phyloP scores from a whole-genome alignment of 2,329 filamentous ascomycete genomes.

The Cordyceps fumosorosea region DNA sequence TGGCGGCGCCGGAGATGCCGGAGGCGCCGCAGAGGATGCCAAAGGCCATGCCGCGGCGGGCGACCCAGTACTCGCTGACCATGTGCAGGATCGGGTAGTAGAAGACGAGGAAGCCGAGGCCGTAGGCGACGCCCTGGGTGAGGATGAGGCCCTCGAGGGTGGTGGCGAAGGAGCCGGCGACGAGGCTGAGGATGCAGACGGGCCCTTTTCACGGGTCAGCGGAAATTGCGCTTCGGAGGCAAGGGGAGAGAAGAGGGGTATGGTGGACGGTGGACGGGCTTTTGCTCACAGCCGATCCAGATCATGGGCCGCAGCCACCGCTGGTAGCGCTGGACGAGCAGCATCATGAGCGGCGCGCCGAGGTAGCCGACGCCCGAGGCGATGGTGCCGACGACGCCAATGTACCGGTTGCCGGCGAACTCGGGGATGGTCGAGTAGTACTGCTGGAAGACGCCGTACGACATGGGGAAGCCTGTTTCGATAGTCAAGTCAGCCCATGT shows the following conservation, averaged over 20 bases:
- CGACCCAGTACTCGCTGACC: conserved; percentile 34
- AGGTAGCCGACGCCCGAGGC: conserved; percentile 21
- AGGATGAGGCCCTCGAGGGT: conserved; percentile 29
- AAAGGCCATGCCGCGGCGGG: conserved; percentile 31
- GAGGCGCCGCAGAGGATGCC: conserved; percentile 26
- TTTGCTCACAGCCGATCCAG: conserved; percentile 14
- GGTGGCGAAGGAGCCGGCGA: conserved; percentile 27
- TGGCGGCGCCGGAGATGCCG: conserved; percentile 23
- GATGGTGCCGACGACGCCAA: conserved; percentile 22
- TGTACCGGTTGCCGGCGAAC: conserved; percentile 18
- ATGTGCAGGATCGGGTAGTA: conserved; percentile 32
- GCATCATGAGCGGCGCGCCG: conserved; percentile 22
- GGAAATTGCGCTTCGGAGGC: neutral
- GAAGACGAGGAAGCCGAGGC: conserved; percentile 32
- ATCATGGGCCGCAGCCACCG: conserved; percentile 4
- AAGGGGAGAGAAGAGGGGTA: neutral
- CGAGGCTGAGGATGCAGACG: conserved; percentile 31
- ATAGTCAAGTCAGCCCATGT: neutral
- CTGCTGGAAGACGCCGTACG: conserved; percentile 24
- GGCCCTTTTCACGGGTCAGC: conserved; percentile 12
- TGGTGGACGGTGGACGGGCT: neutral
- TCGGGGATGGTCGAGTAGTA: conserved; percentile 22
- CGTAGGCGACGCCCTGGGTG: conserved; percentile 34
- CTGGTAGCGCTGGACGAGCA: conserved; percentile 15
- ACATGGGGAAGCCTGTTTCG: conserved; percentile 20